Base-by-base conservation (phyloP, 1,284 basidiomycete genomes). In the Moniliella sp. region DNA sequence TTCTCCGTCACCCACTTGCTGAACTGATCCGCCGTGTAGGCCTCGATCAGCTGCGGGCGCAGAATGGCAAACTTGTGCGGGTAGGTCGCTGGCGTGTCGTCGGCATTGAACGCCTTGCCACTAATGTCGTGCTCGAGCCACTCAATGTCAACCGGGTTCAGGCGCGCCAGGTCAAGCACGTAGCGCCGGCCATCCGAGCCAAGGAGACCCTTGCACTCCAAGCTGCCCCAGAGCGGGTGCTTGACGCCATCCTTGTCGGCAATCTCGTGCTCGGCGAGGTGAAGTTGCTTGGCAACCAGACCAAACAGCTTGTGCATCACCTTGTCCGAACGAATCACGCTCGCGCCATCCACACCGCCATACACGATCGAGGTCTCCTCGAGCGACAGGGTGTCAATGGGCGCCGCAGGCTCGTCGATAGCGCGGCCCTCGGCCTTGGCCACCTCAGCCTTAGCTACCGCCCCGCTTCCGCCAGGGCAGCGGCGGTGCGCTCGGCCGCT, bases 341-440 rank as follows among this genome's bases (percentile, higher is more conserved):
- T 54, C 5, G 56, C 52, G 33, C 69, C 69, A 28, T 67, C 66
- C 39, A 68, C 66, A 36, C 65, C 59, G 33, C 69, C 69, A 56
- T 71, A 70, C 27, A 52, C 43, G 13, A 57, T 50, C 35, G 52
- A 50, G 14, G 49, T 69, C 30, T 64, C 61, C 18, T 59, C 40
- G 30, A 54, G 31, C 46, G 28, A 53, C 47, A 40, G 54, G 47
- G 19, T 46, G 44, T 37, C 21, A n/a, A 54, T 50, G 18, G 38
- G 39, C 25, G 48, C 45, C 15, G 43, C 46, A 2, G 54, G 46
- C 62, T 76, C 71, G 64, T 78, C 78, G 40, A 78, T 67, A 42
- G 76, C 75, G 36, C 74, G 74, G 23, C 43, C 36, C 4, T 7
- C 27, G 14, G 37, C 36, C 8, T 35, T 41, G 5, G 36, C 36